These are phyloP conservation scores for Volvox carteri DNA, from an alignment of 163 green algal species.

Conservation along the genomic window DNA sequence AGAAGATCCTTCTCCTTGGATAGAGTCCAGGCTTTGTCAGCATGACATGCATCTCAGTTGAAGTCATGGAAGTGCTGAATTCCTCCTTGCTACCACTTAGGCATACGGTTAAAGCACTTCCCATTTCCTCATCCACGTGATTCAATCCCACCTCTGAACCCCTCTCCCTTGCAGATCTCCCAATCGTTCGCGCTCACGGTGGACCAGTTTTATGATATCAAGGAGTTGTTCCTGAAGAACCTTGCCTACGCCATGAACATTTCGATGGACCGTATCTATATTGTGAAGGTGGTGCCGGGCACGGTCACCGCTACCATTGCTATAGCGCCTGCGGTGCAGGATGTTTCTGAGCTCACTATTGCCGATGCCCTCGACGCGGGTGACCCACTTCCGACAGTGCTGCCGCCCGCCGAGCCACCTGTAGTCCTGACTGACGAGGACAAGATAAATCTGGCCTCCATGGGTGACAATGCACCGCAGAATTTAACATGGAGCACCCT, in stretches of 20 bases:
- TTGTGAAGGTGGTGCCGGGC: constrained; percentile 24
- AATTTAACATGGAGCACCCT: neutral
- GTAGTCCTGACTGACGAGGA: neutral
- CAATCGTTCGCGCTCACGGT: constrained; percentile 62
- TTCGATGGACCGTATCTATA: constrained; percentile 48
- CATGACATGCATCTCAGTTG: too few species aligned
- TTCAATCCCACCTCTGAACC: too few species aligned
- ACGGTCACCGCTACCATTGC: neutral
- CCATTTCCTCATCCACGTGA: too few species aligned
- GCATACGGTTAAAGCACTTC: too few species aligned
- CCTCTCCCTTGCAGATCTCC: constrained; percentile 48
- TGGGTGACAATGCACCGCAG: neutral
- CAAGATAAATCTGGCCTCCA: neutral
- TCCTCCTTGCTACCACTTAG: too few species aligned
- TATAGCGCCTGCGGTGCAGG: neutral
- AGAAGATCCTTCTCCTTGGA: too few species aligned
- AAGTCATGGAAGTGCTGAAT: too few species aligned
- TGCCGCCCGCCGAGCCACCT: neutral
- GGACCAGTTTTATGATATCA: constrained; percentile 63
- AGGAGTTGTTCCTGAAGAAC: constrained; percentile 62
- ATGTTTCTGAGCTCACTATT: neutral
- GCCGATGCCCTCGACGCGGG: neutral
- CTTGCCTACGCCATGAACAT: constrained; percentile 65
- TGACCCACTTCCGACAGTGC: neutral
- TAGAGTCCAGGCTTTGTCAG: too few species aligned